Conservation (phyloP, 441 rosid genomes). For the Jatropha podagrica region DNA sequence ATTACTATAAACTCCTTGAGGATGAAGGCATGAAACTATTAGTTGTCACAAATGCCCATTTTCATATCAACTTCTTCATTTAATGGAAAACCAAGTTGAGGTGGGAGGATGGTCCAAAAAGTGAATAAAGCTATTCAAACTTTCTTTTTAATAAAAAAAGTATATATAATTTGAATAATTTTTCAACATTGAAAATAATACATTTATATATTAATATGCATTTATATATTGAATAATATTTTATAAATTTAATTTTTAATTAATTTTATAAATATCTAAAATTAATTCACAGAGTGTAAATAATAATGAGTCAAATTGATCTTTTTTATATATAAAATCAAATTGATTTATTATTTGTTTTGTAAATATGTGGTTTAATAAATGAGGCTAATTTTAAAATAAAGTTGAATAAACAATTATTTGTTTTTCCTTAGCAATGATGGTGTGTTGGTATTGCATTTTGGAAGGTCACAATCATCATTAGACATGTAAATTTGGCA, state of each 20-base stretch:
- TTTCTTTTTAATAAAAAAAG: neutral
- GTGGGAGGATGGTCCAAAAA: conserved; percentile 4
- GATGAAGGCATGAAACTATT: neutral
- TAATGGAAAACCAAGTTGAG: neutral
- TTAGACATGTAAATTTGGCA: neutral
- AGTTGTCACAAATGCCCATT: neutral
- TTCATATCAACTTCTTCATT: neutral
- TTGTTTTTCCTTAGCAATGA: neutral
- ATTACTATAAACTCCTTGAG: conserved; percentile 29
- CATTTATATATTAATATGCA: too few species aligned
- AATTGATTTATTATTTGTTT: too few species aligned
- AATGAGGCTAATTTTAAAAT: too few species aligned
- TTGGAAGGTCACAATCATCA: neutral
- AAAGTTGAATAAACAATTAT: too few species aligned
- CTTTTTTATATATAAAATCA: too few species aligned
- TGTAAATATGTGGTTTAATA: too few species aligned
- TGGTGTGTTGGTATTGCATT: neutral
- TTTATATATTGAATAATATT: neutral
- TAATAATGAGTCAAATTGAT: too few species aligned
- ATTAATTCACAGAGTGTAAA: too few species aligned
- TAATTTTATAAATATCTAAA: too few species aligned
- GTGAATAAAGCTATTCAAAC: neutral
- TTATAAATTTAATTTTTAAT: too few species aligned
- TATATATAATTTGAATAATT: too few species aligned
- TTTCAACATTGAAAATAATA: too few species aligned